Evolutionary conservation across 305 asterid species (phyloP), one percentile per base, ranked within the genome.

Genomic region (Caryopteris hybrid): DNA sequence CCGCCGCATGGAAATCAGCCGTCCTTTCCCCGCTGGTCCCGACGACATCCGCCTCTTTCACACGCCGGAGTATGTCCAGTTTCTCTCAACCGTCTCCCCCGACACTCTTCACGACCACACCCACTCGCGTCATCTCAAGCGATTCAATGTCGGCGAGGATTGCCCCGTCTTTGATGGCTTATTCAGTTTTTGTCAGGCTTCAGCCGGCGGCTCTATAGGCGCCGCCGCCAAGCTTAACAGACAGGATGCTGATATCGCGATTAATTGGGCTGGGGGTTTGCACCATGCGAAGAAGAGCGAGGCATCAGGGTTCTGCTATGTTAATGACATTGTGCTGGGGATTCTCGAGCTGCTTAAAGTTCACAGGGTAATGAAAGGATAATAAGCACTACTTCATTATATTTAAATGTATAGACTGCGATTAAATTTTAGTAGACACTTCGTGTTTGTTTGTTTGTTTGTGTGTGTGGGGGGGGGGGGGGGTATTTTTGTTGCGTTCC

Each of bases 241-340:
- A 27, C 74, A 75, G 77, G 78, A 78, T 54, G 79, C 81, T 4
- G 86, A 82, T 45, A 79, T 82, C 29, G 84, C 82, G 39, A 71
- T 82, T 46, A 82, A 82, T 74, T 82, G 86, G 86, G 82, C 84
- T 0, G 86, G 86, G 60, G 84, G 86, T 4, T 54, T 79, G 75
- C 86, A 82, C 43, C 84, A 79, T 9, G 81, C 84, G 34, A 79
- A 79, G 77, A 76, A 73, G 79, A 76, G 84, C 70, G 79, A 76
- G 69, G 81, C 84, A 0, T 76, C 81, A 14, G 84, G 80, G 53
- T 79, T 78, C 53, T 79, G 80, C 64, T 79, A 79, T 58, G 84
- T 79, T 8, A 79, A 79, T 38, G 81, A 79, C 34, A 79, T 79
- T 12, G 81, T 79, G 58, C 64, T 76, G 66, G 81, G 79, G 69